Evolutionary conservation across 2,329 filamentous ascomycete species (phyloP), one percentile per base, ranked within the genome.

Genomic region (Metarhizium guizhouense): DNA sequence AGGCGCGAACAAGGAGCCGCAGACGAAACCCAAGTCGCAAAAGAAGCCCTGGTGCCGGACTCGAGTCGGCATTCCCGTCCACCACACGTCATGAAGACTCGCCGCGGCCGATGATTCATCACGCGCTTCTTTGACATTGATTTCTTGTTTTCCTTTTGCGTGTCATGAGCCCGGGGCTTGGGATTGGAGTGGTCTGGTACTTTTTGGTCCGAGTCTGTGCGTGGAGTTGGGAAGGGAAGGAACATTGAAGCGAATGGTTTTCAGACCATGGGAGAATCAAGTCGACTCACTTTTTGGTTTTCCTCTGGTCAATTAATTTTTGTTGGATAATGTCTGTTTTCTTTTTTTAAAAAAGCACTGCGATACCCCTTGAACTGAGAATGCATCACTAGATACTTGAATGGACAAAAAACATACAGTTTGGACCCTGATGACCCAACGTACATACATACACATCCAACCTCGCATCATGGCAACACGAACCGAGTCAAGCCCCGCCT

Each of bases 321-420:
- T 11, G 32, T 34, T 34, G 32, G 10, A 34, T 10, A 34, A 34
- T 34, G 6, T 7, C 6, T 34, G 32, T 34, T 34, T 7, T 34
- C 2, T 34, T 34, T 34, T 25, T 25, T 25, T 25, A 25, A 48
- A 50, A 29, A 42, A 20, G n/a, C 45, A 29, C 30, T 14, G 32
- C 52, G 52, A 54, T 54, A 54, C 52, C 52, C 47, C 43, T 18
- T 8, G 4, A 54, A 25, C 34, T 49, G 32, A 34, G 34, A 54
- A 54, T 54, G 52, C 52, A 38, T 53, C 52, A 50, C 34, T 16
- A 48, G 20, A 16, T 18, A 47, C 4, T 16, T 52, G 13, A 34
- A 13, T 45, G n/a, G 29, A 45, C 25, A 30, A 16, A 29, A 25
- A 42, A 18, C 30, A 51, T 36, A 4, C 32, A n/a, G 18, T 34